phyloP scores from a whole-genome alignment of 2,329 filamentous ascomycete genomes.

The Ceratocystis cubensis region DNA sequence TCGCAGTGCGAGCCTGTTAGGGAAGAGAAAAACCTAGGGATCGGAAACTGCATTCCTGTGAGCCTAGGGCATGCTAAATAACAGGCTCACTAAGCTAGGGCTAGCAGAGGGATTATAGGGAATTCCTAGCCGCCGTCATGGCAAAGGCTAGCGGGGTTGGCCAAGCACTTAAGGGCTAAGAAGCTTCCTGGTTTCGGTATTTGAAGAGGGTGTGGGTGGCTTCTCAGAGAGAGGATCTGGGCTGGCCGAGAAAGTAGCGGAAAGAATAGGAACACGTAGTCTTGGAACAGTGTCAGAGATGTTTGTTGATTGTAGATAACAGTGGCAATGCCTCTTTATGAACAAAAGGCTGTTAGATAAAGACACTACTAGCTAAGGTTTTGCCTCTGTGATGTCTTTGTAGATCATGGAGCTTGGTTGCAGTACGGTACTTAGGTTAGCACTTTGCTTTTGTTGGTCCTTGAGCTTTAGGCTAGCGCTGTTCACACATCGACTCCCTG shows the following conservation, averaged over 20 bases:
- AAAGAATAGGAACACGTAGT: not conserved
- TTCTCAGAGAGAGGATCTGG: not conserved
- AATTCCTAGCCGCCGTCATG: slow-evolving; percentile 1
- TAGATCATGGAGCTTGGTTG: not conserved
- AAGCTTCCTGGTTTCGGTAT: slow-evolving; percentile 1
- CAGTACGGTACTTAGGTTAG: not conserved
- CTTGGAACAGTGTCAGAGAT: not conserved
- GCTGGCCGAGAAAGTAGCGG: not conserved
- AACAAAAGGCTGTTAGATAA: not conserved
- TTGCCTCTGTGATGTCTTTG: not conserved
- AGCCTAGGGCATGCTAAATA: not conserved
- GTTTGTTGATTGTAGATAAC: not conserved
- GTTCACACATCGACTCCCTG: not conserved
- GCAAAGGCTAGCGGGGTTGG: not conserved
- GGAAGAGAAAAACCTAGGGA: not conserved
- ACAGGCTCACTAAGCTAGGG: not conserved
- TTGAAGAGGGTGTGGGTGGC: not conserved
- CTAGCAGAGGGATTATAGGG: not conserved
- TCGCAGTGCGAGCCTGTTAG: not conserved
- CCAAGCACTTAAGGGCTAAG: not conserved
- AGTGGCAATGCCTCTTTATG: not conserved
- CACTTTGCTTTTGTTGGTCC: not conserved
- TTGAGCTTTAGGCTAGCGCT: not conserved
- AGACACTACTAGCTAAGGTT: not conserved
- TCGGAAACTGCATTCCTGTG: not conserved